These are phyloP conservation scores for Syzygium aqueum DNA, from an alignment of 345 rosid species.

Conservation along the genomic window DNA sequence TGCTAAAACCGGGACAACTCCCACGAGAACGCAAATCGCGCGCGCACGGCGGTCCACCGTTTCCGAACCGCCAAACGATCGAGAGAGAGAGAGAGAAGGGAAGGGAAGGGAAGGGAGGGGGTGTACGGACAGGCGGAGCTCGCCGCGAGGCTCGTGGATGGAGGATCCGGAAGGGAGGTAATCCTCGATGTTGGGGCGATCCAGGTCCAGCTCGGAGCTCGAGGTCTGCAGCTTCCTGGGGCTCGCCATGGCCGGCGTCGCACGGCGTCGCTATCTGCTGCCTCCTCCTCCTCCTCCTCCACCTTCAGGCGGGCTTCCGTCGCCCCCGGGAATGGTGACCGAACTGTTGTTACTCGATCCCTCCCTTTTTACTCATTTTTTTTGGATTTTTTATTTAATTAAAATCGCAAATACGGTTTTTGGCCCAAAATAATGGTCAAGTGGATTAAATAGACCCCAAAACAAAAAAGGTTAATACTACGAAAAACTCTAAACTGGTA, in stretches of 20 bases:
- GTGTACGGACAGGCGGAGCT: conserved; percentile 62
- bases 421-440: not conserved
- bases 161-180: conserved; percentile 92
- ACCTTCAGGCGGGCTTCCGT: not conserved
- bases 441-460: not conserved
- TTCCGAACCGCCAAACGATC: not conserved
- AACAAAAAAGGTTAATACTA: too few relatives aligned
- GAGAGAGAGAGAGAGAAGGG: not conserved
- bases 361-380: not conserved
- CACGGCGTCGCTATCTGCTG: not conserved
- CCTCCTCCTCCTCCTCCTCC: not conserved
- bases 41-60: not conserved
- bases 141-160: conserved; percentile 73
- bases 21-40: not conserved
- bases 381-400: not conserved
- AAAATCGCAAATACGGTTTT: not conserved
- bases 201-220: conserved; percentile 76
- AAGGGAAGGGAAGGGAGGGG: not conserved
- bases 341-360: not conserved
- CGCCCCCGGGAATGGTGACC: accelerated
- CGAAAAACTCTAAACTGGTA: too few relatives aligned
- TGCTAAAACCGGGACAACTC: too few relatives aligned
- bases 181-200: conserved; percentile 85
- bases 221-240: conserved; percentile 33
- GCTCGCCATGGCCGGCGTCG: not conserved